These are phyloP conservation scores for Euphrasia arctica DNA, from an alignment of 305 asterid species.

Conservation along the genomic window DNA sequence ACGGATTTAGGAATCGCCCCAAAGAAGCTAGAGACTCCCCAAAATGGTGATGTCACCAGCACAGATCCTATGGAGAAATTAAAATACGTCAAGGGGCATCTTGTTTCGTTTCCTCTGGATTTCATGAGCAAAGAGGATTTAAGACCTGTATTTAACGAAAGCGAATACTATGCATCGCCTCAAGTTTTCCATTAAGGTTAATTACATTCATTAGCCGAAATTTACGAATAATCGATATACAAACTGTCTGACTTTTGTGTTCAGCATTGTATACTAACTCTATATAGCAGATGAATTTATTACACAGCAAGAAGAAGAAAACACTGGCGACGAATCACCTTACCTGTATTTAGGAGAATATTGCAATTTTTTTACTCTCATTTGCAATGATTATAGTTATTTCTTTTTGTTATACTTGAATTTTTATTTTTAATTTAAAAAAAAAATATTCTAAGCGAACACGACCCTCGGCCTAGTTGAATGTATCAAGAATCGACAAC, in stretches of 20 bases:
- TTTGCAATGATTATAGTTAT: no score
- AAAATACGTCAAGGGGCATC: slow-evolving; percentile 70
- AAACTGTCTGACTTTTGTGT: neutral
- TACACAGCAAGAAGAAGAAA: neutral
- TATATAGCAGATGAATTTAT: neutral
- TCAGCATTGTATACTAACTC: neutral
- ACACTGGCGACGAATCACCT: neutral
- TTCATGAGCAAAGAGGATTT: slow-evolving; percentile 89
- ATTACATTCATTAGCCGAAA: neutral
- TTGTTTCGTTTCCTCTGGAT: slow-evolving; percentile 88
- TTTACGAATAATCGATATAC: neutral
- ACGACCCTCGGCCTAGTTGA: no score
- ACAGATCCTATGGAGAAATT: slow-evolving; percentile 84
- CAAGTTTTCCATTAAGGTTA: slow-evolving; percentile 66
- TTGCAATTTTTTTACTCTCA: no score
- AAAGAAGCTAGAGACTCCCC: slow-evolving; percentile 53
- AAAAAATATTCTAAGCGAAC: no score
- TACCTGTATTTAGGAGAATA: no score
- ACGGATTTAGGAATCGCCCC: slow-evolving; percentile 91
- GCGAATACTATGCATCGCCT: slow-evolving; percentile 89
- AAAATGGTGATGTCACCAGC: slow-evolving; percentile 56
- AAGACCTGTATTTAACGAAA: slow-evolving; percentile 93
- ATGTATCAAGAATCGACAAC: no score
- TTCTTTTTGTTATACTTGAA: no score
- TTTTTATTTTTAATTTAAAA: no score